Base-by-base conservation (phyloP, 148 eudicot genomes). In the Amaranthus palmeri region DNA sequence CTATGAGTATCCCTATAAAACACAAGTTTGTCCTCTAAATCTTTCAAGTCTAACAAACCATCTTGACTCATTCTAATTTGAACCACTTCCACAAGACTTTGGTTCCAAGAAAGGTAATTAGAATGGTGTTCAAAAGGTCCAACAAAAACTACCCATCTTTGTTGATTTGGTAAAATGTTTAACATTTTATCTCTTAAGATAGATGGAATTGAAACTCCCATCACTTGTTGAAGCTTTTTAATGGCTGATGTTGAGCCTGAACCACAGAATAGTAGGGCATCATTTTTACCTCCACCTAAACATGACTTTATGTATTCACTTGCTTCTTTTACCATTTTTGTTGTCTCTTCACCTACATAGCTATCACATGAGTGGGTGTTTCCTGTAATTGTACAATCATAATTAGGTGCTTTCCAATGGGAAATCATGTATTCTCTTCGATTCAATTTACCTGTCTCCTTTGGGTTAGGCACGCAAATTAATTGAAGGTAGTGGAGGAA, bases 311-410 rank as follows among this genome's bases (percentile, higher is more conserved):
- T 79, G 63, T 81, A 81, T 5, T 67, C 10, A 1, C 72, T 49
- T 7, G 87, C 87, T 71, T 76, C 68, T 0, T 42, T 72, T 42
- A 72, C 75, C 80, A 63, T 76, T 64, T 74, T 79, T n/a, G 85
- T 74, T 41, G 83, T 84, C 57, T 78, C 68, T 25, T 57, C 56
- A 3, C 87, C 87, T 54, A 84, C 87, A 2, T 74, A 74, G 47
- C 85, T 84, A 62, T 84, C 85, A 45, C 81, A 60, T 0, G 85
- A 81, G 67, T 84, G 87, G 11, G 85, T 76, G 46, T 84, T 84
- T 3, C 87, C 87, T 84, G 60, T 4, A 25, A 25, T 25, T 25
- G 0, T 25, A 25, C 36, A 25, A 25, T 25, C 36, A 25, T 25
- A 25, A 25, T 25, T 25, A 25, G 36, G 1, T 25, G 2, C 36